Base-by-base conservation (phyloP, 2,329 filamentous ascomycete species). In the Hymenoscyphus scutula region DNA sequence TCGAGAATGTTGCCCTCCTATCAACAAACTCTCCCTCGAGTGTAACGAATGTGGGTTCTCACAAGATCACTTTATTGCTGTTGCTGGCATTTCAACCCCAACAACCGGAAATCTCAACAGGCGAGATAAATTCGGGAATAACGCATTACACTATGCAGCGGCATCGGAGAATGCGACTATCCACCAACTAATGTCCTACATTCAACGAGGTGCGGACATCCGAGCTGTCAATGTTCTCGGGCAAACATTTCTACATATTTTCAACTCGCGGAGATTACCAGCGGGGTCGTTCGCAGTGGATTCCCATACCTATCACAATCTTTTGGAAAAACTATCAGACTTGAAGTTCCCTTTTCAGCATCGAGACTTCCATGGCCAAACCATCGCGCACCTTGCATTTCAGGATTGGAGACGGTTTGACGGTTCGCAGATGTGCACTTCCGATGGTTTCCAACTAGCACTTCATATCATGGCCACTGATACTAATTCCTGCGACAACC, bases 311-410 rank as follows among this genome's bases (percentile, higher is more conserved):
- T 48, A 48, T 11, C 41, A 25, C 41, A 25, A 19, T 48, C 41
- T 48, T 23, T 11, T 48, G n/a, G 41, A 23, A 23, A 48, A 48
- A 48, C 41, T 48, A 7, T 19, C 41, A 19, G n/a, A 48, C 4
- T 7, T 48, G 41, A 23, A 23, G 23, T 56, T 56, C 17, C 32
- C 29, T 23, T 56, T 34, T n/a, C 19, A 25, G 8, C 19, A 23
- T 2, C 34, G n/a, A 58, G 37, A 58, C 17, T 58, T 13, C 13
- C 56, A 58, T 19, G 56, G 56, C 37, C 32, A 30, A 17, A 45
- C 56, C 5, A 48, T 58, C 13, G 56, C 56, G 8, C 56, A 58
- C 15, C 37, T 58, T 48, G 34, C 56, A 5, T 58, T 58, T 38
- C 37, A 48, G 13, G 56, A 58, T 13, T 48, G 41, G 41, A 48